Evolutionary conservation across 352 stramenopile genomes (phyloP).

Genomic region (Globisporangium middletonii): DNA sequence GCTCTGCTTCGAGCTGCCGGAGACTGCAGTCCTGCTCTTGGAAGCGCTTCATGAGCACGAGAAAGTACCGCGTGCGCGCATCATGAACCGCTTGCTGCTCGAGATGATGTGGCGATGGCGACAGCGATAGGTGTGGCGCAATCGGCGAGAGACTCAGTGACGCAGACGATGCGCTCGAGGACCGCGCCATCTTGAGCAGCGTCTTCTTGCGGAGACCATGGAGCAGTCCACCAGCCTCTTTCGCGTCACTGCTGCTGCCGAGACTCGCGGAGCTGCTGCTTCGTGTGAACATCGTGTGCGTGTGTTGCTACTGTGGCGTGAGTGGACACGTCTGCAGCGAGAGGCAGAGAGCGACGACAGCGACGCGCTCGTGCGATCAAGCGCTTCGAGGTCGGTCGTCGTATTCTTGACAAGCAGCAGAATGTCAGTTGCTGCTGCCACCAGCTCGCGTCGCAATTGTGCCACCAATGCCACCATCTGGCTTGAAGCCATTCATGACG

Average conservation of each 20-base stretch:
- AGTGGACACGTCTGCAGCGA: too few relatives aligned
- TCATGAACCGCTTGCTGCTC: constrained; percentile 18
- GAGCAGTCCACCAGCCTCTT: constrained; percentile 24
- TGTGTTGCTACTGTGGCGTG: too few relatives aligned
- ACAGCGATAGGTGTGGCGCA: constrained; percentile 5
- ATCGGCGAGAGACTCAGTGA: constrained; percentile 9
- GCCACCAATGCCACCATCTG: too few relatives aligned
- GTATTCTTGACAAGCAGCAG: too few relatives aligned
- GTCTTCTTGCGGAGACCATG: constrained; percentile 64
- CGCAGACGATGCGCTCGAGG: constrained; percentile 9
- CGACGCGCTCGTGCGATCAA: too few relatives aligned
- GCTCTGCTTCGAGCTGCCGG: constrained; percentile 34
- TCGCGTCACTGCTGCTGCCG: constrained; percentile 1
- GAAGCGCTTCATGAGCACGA: constrained; percentile 41
- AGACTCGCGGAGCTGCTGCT: not conserved
- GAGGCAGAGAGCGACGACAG: too few relatives aligned
- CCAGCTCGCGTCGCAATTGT: too few relatives aligned
- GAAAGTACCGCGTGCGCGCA: constrained; percentile 11
- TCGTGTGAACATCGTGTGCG: not conserved
- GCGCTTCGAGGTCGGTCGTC: too few relatives aligned
- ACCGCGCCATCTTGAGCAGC: constrained; percentile 54
- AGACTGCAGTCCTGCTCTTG: constrained; percentile 43
- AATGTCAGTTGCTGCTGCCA: too few relatives aligned
- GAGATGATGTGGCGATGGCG: constrained; percentile 17
- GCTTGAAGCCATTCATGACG: too few relatives aligned